A percentile compares a stretch with the other conserved stretches of the same genome.
Evolutionary conservation across 371 early-diverging fungal genomes (phyloP).

Genomic region (Mucor saturninus): DNA sequence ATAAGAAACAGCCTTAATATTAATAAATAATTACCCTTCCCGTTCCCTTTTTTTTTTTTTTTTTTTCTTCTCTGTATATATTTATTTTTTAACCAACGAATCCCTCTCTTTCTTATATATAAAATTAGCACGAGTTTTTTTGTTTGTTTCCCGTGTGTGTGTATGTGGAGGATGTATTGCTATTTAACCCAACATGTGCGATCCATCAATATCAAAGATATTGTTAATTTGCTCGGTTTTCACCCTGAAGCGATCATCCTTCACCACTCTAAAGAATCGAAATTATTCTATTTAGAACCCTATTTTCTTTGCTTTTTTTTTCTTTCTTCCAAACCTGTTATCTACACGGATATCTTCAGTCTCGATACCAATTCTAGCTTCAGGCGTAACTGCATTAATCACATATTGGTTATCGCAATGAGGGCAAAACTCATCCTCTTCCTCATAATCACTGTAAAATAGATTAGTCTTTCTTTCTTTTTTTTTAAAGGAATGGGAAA

Average conservation of each 20-base stretch:
- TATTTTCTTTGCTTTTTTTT: not conserved
- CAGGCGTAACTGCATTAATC: slow-evolving; percentile 89
- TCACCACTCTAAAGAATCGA: slow-evolving; percentile 35
- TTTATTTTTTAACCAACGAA: no score
- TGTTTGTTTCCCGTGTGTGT: no score
- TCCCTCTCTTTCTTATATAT: no score
- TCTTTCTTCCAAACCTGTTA: slow-evolving; percentile 46
- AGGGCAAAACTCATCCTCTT: slow-evolving; percentile 96
- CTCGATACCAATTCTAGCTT: slow-evolving; percentile 84
- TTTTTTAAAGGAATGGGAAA: not conserved
- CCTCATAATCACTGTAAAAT: slow-evolving; percentile 77
- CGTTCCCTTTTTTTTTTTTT: no score
- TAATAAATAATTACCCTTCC: no score
- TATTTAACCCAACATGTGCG: slow-evolving; percentile 46
- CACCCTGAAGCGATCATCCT: slow-evolving; percentile 38
- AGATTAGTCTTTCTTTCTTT: not conserved
- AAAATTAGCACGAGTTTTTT: no score
- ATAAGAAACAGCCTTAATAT: no score
- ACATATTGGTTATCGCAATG: slow-evolving; percentile 97
- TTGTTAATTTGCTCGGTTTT: slow-evolving; percentile 31
- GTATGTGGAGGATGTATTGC: not conserved
- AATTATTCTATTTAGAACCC: not conserved
- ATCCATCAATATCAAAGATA: slow-evolving; percentile 48
- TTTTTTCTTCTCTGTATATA: no score
- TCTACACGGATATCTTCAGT: slow-evolving; percentile 88